Conservation (phyloP, 257 asterid genomes). For the Avicennia marina region DNA sequence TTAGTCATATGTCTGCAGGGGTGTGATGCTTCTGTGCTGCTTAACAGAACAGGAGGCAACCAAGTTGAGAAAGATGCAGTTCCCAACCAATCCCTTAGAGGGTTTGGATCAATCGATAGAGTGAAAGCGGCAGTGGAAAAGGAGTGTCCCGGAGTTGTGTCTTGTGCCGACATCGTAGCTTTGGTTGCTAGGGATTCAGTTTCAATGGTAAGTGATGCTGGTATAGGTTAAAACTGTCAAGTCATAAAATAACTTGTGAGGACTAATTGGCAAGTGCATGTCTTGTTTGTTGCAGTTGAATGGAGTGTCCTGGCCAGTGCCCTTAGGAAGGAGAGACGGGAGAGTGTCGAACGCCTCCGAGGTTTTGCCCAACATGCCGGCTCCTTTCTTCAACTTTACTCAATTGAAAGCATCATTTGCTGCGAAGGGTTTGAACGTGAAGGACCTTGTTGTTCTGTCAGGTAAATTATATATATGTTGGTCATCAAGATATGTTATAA, state of each 20-base stretch:
- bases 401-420: conserved; percentile 34
- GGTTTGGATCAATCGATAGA: conserved; percentile 45
- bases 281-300: conserved; percentile 20
- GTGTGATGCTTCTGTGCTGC: conserved; percentile 57
- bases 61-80: conserved; percentile 44
- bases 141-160: conserved; percentile 60
- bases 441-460: conserved; percentile 56
- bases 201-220: conserved; percentile 22
- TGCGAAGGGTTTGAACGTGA: conserved; percentile 37
- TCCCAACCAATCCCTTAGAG: conserved; percentile 50
- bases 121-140: conserved; percentile 49
- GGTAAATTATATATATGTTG: no score
- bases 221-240: no score
- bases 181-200: conserved; percentile 54
- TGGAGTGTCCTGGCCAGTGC: conserved; percentile 46
- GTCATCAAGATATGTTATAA: no score
- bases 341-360: conserved; percentile 30
- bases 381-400: conserved; percentile 40
- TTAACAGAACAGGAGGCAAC: conserved; percentile 37
- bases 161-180: conserved; percentile 72
- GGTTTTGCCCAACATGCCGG: conserved; percentile 34
- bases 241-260: no score
- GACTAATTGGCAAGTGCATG: no score
- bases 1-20: conserved; percentile 39
- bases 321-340: conserved; percentile 57